Percentiles rank a stretch among this genome's conserved stretches.
These are phyloP conservation scores for Diplocarpon mali DNA, from an alignment of 2,329 filamentous ascomycete species.

Conservation along the genomic window DNA sequence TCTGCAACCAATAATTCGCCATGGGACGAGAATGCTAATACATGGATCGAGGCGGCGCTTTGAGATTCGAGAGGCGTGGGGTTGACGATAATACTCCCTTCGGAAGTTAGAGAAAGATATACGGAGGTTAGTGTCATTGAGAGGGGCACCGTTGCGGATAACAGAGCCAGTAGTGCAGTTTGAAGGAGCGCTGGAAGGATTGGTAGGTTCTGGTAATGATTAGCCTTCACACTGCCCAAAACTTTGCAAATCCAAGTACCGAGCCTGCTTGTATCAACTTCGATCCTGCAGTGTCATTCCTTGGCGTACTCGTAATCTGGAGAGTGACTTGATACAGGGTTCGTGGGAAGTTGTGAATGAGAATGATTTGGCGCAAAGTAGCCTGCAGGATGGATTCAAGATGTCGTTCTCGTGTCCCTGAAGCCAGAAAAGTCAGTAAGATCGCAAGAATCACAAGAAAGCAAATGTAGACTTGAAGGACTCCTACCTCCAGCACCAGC, in stretches of 20 bases:
- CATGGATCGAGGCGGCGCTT: constrained; percentile 61
- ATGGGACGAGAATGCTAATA: constrained; percentile 69
- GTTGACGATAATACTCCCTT: constrained; percentile 39
- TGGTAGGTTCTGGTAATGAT: constrained; percentile 51
- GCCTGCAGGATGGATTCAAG: constrained; percentile 67
- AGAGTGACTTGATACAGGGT: constrained; percentile 71
- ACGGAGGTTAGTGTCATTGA: constrained; percentile 58
- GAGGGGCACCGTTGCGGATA: constrained; percentile 75
- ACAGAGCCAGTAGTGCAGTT: constrained; percentile 63
- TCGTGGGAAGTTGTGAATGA: constrained; percentile 64
- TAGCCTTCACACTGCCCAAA: constrained; percentile 7
- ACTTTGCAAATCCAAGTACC: constrained; percentile 32
- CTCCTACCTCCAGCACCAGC: constrained; percentile 64
- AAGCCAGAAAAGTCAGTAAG: constrained; percentile 8
- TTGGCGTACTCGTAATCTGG: constrained; percentile 61
- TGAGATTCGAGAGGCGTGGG: constrained; percentile 54
- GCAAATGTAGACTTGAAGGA: constrained; percentile 2
- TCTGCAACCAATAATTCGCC: constrained; percentile 66
- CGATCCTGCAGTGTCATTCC: constrained; percentile 51
- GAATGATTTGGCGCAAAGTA: constrained; percentile 62
- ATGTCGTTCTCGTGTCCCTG: constrained; percentile 64
- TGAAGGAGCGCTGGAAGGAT: constrained; percentile 76
- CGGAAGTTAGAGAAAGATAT: constrained; percentile 45
- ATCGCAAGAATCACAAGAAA: background rate
- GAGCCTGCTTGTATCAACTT: constrained; percentile 49